Percentiles rank a stretch among this genome's conserved stretches.
Conservation (phyloP, 2,329 filamentous ascomycete species). For the Juglanconis juglandina region DNA sequence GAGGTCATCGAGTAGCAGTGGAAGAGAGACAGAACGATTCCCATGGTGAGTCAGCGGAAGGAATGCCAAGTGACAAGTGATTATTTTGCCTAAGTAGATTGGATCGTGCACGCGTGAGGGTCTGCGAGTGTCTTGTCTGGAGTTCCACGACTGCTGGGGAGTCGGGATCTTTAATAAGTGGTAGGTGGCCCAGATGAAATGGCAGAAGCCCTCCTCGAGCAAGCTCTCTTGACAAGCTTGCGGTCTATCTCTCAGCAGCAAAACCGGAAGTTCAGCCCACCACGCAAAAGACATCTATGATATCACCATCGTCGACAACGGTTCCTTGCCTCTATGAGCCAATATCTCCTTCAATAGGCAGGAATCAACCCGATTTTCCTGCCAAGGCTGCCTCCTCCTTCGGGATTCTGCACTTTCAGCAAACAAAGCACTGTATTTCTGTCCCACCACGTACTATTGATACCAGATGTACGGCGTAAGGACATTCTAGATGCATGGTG, state of each 20-base stretch:
- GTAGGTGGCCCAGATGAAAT: no score
- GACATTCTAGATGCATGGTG: neutral
- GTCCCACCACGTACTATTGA: neutral
- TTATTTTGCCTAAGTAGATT: no score
- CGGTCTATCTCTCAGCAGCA: no score
- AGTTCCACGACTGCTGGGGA: no score
- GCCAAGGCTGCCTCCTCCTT: neutral
- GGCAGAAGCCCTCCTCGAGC: no score
- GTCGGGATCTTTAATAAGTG: no score
- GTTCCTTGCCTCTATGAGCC: neutral
- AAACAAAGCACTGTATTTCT: neutral
- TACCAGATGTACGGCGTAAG: neutral
- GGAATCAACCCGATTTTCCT: neutral
- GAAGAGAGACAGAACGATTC: neutral
- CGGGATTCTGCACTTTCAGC: neutral
- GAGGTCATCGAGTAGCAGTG: neutral
- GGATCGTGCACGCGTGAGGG: no score
- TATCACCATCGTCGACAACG: neutral
- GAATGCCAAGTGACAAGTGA: neutral
- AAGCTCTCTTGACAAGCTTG: no score
- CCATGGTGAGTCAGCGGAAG: slow-evolving; percentile 3
- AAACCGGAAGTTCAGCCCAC: neutral
- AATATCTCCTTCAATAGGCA: neutral
- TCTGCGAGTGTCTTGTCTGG: no score
- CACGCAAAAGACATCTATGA: neutral